Evolutionary conservation across 768 basidiomycete species (phyloP).

Genomic region (Naganishia friedmannii): DNA sequence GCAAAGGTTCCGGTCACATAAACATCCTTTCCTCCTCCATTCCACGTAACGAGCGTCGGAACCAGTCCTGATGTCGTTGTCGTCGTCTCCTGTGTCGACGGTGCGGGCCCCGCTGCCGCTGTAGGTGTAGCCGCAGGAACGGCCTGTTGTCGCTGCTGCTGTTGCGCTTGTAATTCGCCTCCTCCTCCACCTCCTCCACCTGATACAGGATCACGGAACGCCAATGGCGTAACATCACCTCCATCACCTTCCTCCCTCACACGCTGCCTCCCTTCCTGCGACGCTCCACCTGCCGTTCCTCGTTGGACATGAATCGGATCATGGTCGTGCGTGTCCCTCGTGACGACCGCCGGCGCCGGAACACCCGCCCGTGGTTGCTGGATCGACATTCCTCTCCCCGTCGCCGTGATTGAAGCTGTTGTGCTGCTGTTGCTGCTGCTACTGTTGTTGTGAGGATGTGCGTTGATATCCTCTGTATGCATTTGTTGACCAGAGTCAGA

Average conservation of each 20-base stretch:
- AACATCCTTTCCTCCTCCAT: conserved; percentile 51
- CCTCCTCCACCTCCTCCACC: neutral
- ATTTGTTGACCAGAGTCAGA: conserved; percentile 22
- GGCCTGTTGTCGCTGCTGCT: neutral
- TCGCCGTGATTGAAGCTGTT: neutral
- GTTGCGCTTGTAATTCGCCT: neutral
- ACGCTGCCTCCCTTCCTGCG: conserved; percentile 2
- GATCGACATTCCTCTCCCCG: conserved; percentile 1
- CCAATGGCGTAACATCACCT: conserved; percentile 13
- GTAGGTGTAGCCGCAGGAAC: neutral
- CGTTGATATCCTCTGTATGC: conserved; percentile 22
- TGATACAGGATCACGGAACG: neutral
- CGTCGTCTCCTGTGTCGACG: neutral
- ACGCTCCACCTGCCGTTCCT: neutral
- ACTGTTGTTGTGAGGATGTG: neutral
- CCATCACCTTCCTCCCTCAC: neutral
- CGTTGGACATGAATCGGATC: neutral
- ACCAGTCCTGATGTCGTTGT: conserved; percentile 40
- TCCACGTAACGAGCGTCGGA: conserved; percentile 52
- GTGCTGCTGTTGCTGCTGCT: neutral
- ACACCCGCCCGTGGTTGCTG: conserved; percentile 13
- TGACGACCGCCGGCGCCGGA: conserved; percentile 32
- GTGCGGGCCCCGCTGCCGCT: neutral
- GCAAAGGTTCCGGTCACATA: conserved; percentile 53
- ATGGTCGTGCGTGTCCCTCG: conserved; percentile 14